Percentiles rank a stretch among this genome's conserved stretches.
These are phyloP conservation scores for Neurospora tetrasperma DNA, from an alignment of 495 filamentous ascomycete species.

Conservation along the genomic window DNA sequence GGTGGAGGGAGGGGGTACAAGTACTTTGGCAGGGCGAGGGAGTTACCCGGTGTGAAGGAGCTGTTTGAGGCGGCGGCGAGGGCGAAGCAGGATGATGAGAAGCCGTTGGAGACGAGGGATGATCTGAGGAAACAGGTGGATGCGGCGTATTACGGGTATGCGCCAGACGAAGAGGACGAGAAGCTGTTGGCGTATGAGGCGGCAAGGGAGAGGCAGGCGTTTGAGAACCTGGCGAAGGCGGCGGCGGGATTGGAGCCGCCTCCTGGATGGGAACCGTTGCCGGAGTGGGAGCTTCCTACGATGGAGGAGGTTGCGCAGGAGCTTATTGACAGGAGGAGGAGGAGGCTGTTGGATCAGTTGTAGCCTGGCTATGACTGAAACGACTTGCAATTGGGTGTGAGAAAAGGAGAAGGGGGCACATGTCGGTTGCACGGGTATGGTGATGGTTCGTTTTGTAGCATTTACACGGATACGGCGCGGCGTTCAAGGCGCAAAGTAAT, in stretches of 20 bases:
- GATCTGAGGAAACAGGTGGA: slow-evolving; percentile 80
- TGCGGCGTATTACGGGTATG: slow-evolving; percentile 93
- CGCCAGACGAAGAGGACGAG: slow-evolving; percentile 88
- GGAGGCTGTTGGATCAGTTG: slow-evolving; percentile 60
- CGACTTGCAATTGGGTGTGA: neutral
- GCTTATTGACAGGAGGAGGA: slow-evolving; percentile 74
- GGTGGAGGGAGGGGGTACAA: slow-evolving; percentile 84
- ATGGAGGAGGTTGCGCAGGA: slow-evolving; percentile 88
- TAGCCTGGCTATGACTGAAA: slow-evolving; percentile 4
- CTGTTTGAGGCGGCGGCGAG: slow-evolving; percentile 74
- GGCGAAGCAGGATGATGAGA: slow-evolving; percentile 37
- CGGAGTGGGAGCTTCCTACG: slow-evolving; percentile 80
- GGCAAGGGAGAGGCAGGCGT: slow-evolving; percentile 72
- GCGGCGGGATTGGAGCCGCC: slow-evolving; percentile 29
- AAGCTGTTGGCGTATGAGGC: slow-evolving; percentile 72
- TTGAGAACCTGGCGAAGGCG: slow-evolving; percentile 43
- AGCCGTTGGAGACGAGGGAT: slow-evolving; percentile 45
- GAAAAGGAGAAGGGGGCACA: neutral
- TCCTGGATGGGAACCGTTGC: slow-evolving; percentile 71
- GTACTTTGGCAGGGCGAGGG: slow-evolving; percentile 76
- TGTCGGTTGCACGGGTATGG: neutral
- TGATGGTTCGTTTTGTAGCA: slow-evolving; percentile 5
- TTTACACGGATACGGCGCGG: slow-evolving; percentile 16
- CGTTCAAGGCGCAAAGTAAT: slow-evolving; percentile 7
- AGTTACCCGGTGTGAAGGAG: slow-evolving; percentile 93